Evolutionary conservation across 108 stramenopile genomes (phyloP), one percentile per base, ranked within the genome.

Genomic region (Licmophora abbreviata): DNA sequence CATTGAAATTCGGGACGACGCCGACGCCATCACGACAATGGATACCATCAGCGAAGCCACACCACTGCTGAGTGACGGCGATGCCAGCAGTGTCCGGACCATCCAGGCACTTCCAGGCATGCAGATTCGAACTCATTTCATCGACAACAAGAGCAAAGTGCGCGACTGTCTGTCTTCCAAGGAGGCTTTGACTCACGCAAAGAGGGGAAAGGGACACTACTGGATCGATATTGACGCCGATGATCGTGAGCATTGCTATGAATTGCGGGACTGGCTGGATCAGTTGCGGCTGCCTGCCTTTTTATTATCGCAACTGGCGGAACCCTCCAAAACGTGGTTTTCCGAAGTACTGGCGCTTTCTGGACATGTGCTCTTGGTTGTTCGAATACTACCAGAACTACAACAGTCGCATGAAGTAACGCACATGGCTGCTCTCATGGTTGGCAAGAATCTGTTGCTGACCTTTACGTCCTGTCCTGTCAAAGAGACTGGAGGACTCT

Each of bases 161-260:
- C n/a, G n/a, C n/a, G n/a, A n/a, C n/a, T n/a, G n/a, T n/a, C n/a
- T n/a, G n/a, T n/a, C n/a, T n/a, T n/a, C n/a, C n/a, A n/a, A n/a
- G n/a, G n/a, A n/a, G n/a, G n/a, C n/a, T n/a, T n/a, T n/a, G n/a
- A n/a, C n/a, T n/a, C n/a, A n/a, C n/a, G n/a, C n/a, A n/a, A n/a
- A n/a, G n/a, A n/a, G n/a, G n/a, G n/a, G n/a, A n/a, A n/a, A n/a
- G n/a, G n/a, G n/a, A n/a, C n/a, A n/a, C n/a, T n/a, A n/a, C n/a
- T 76, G 74, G 74, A 61, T 76, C 12, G 74, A 76, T 51, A 71
- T 76, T 37, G 74, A 76, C 40, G 70, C 70, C 2, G 55, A 55
- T 15, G 54, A 54, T 32, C 32, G 62, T 10, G 61, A 51, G 22
- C 27, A 57, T 11, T n/a, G n/a, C n/a, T 60, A 67, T 11, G 69